A percentile compares a stretch with the other conserved stretches of the same genome.
phyloP scores from a whole-genome alignment of 495 filamentous ascomycete genomes.

The Xylaria cubensis region DNA sequence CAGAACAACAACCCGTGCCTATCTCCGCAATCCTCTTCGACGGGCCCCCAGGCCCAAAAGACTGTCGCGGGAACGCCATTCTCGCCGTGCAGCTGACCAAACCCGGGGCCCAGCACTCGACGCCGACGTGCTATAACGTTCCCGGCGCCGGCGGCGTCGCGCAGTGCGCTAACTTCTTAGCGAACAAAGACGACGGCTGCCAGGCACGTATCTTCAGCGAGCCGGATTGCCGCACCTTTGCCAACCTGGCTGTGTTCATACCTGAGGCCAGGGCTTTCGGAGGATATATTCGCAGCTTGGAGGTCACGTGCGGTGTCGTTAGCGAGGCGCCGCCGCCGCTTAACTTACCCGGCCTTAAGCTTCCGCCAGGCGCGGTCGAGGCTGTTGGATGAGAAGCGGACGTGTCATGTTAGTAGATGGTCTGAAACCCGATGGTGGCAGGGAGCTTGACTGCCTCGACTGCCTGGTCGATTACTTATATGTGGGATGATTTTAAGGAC shows the following conservation, averaged over 20 bases:
- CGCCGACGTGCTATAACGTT: slow-evolving; percentile 44
- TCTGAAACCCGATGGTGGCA: no score
- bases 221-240: slow-evolving; percentile 42
- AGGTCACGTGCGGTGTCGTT: slow-evolving; percentile 44
- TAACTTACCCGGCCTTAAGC: slow-evolving; percentile 35
- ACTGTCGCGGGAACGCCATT: slow-evolving; percentile 45
- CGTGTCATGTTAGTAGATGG: background rate
- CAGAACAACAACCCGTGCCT: slow-evolving; percentile 32
- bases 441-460: no score
- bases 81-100: slow-evolving; percentile 36
- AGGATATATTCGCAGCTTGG: slow-evolving; percentile 46
- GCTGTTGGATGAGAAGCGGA: slow-evolving; percentile 28
- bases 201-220: slow-evolving; percentile 50
- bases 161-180: slow-evolving; percentile 47
- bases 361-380: slow-evolving; percentile 33
- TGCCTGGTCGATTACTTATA: no score
- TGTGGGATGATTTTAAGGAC: background rate
- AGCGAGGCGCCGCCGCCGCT: slow-evolving; percentile 35
- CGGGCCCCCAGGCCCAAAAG: slow-evolving; percentile 45
- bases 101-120: slow-evolving; percentile 32
- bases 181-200: slow-evolving; percentile 47
- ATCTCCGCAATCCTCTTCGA: slow-evolving; percentile 47
- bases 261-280: slow-evolving; percentile 46
- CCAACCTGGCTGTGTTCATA: slow-evolving; percentile 50
- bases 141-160: slow-evolving; percentile 35